Percentiles rank a stretch among this genome's conserved stretches.
These are phyloP conservation scores for Pseudognaphalium luteoalbum DNA, from an alignment of 129 eudicot species.

Conservation along the genomic window DNA sequence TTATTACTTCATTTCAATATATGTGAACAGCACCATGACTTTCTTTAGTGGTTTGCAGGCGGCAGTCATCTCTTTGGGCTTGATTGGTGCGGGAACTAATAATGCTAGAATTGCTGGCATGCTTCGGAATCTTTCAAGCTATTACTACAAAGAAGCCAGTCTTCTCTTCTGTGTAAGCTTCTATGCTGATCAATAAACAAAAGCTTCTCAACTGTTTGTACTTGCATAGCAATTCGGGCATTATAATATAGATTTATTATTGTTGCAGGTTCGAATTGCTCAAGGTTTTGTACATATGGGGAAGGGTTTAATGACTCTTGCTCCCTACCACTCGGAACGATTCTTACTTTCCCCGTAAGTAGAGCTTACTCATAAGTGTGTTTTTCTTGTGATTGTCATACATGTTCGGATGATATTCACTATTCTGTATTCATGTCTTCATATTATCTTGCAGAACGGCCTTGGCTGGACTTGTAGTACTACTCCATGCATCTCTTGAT, in stretches of 20 bases:
- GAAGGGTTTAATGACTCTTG: constrained; percentile 85
- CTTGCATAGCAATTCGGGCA: neutral
- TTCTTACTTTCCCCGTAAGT: constrained; percentile 92
- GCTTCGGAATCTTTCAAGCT: constrained; percentile 97
- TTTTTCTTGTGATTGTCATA: neutral
- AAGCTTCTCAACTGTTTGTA: neutral
- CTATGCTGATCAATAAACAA: constrained; percentile 6
- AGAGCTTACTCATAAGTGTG: neutral
- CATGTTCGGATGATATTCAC: neutral
- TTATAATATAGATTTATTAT: neutral
- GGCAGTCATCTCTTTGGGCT: constrained; percentile 85
- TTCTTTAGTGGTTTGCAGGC: constrained; percentile 48
- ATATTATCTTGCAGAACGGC: constrained; percentile 56
- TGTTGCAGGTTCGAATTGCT: constrained; percentile 87
- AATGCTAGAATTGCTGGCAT: constrained; percentile 99
- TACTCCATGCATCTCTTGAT: constrained; percentile 90
- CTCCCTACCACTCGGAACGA: constrained; percentile 96
- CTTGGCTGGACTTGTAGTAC: constrained; percentile 72
- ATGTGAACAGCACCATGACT: neutral
- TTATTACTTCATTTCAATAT: neutral
- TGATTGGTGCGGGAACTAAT: constrained; percentile 98
- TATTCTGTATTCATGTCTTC: neutral
- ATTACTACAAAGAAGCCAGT: constrained; percentile 96
- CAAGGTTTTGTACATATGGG: constrained; percentile 98
- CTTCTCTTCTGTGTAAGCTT: constrained; percentile 83